Conservation (phyloP, 176 grass and related monocot species). For the Triticum monococcum region DNA sequence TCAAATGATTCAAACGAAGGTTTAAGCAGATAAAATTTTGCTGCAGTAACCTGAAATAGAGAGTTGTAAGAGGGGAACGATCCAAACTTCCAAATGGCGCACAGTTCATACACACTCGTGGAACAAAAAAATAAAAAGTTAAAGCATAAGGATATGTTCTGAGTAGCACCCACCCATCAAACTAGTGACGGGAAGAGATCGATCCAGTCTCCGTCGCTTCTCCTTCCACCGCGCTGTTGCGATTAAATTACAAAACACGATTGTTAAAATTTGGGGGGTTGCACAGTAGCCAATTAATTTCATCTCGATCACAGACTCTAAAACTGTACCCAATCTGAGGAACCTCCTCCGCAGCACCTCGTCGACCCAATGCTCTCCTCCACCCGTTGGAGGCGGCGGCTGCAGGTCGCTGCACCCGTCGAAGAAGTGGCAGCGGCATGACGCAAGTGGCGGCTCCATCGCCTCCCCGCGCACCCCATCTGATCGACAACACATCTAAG, state of each 20-base stretch:
- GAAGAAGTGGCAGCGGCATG: constrained; percentile 93
- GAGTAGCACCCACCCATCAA: constrained; percentile 50
- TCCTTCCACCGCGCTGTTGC: constrained; percentile 86
- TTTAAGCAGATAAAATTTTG: neutral
- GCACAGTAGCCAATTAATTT: neutral
- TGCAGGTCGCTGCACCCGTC: constrained; percentile 58
- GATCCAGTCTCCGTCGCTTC: constrained; percentile 52
- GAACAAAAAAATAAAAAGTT: neutral
- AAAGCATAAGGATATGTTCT: neutral
- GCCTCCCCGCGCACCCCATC: constrained; percentile 52
- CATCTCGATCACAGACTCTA: neutral
- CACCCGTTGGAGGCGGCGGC: constrained; percentile 14
- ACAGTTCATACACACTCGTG: neutral
- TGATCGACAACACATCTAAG: neutral
- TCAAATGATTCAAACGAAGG: constrained; percentile 9
- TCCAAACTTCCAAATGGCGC: neutral
- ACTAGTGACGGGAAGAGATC: constrained; percentile 43
- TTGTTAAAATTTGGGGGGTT: constrained; percentile 5
- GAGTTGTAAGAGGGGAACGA: neutral
- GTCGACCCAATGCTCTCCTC: constrained; percentile 82
- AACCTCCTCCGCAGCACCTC: constrained; percentile 87
- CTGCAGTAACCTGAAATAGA: neutral
- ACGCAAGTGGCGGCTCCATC: constrained; percentile 49
- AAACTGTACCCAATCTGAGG: constrained; percentile 61
- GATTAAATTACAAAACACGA: constrained; percentile 20